These are phyloP conservation scores for Tephrocybe sp. DNA, from an alignment of 768 basidiomycete species.

Conservation along the genomic window DNA sequence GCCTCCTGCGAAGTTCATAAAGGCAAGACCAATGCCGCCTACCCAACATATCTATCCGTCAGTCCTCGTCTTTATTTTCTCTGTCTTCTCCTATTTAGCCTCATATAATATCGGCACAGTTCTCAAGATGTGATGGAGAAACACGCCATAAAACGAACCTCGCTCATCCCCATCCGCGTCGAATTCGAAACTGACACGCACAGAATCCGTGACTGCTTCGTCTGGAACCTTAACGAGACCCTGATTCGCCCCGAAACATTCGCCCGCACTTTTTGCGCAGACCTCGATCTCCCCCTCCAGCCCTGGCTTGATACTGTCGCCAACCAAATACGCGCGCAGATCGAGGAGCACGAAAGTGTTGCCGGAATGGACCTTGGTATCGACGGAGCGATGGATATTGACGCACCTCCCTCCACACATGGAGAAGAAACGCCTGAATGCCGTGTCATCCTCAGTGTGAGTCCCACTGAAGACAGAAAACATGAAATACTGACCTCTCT, in stretches of 20 bases:
- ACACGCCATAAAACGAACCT: slow-evolving; percentile 52
- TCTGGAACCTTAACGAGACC: slow-evolving; percentile 93
- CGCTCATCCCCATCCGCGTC: slow-evolving; percentile 89
- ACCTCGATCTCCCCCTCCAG: slow-evolving; percentile 72
- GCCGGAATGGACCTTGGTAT: slow-evolving; percentile 74
- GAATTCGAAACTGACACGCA: slow-evolving; percentile 93
- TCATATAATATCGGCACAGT: slow-evolving; percentile 33
- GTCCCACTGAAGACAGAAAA: too few relatives aligned
- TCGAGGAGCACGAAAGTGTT: slow-evolving; percentile 87
- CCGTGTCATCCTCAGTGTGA: slow-evolving; percentile 77
- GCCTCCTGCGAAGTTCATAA: slow-evolving; percentile 79
- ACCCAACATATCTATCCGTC: slow-evolving; percentile 78
- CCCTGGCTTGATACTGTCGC: slow-evolving; percentile 80
- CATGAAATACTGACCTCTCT: too few relatives aligned
- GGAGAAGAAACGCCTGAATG: slow-evolving; percentile 72
- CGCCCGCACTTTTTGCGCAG: slow-evolving; percentile 83
- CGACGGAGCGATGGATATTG: slow-evolving; percentile 52
- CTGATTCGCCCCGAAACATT: slow-evolving; percentile 84
- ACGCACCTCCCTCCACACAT: slow-evolving; percentile 34
- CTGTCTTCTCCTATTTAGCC: slow-evolving; percentile 1
- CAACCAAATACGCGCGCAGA: slow-evolving; percentile 84
- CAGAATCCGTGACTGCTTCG: slow-evolving; percentile 91
- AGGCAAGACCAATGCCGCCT: slow-evolving; percentile 51
- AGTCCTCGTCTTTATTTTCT: slow-evolving; percentile 30
- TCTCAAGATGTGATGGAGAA: slow-evolving; percentile 61